These are phyloP conservation scores for Vigna nakashimae DNA, from an alignment of 306 rosid genomes.

Conservation along the genomic window DNA sequence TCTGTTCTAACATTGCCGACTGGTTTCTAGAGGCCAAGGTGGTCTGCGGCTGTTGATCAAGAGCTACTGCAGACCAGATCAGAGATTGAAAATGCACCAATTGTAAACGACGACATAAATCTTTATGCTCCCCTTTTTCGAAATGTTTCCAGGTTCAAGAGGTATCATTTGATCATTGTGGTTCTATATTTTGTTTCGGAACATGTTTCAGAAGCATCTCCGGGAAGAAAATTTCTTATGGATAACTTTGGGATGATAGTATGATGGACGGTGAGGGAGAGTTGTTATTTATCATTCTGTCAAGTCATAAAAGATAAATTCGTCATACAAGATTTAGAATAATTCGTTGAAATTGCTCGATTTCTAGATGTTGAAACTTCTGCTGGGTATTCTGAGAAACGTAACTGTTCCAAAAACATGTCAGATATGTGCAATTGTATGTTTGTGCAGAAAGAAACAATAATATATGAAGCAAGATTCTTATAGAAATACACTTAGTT, in stretches of 20 bases:
- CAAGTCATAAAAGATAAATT: neutral
- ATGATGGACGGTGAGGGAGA: neutral
- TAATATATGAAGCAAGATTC: constrained; percentile 32
- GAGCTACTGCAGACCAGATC: constrained; percentile 61
- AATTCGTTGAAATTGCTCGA: neutral
- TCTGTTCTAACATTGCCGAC: constrained; percentile 42
- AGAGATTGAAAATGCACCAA: constrained; percentile 80
- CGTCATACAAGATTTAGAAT: neutral
- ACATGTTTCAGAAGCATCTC: neutral
- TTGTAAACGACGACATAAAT: constrained; percentile 51
- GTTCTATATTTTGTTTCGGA: neutral
- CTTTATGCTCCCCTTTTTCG: constrained; percentile 76
- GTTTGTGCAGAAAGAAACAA: constrained; percentile 14
- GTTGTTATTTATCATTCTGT: neutral
- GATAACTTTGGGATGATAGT: neutral
- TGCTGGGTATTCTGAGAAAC: neutral
- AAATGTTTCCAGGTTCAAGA: constrained; percentile 79
- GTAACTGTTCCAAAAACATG: neutral
- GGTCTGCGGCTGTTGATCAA: constrained; percentile 72
- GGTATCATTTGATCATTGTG: constrained; percentile 51
- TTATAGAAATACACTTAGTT: constrained; percentile 20
- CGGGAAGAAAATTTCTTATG: neutral
- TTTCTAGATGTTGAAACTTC: constrained; percentile 3
- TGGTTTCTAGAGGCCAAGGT: constrained; percentile 65
- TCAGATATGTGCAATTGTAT: constrained; percentile 8